Base-by-base conservation (phyloP, 257 asterid species). In the Haberlea rhodopensis region DNA sequence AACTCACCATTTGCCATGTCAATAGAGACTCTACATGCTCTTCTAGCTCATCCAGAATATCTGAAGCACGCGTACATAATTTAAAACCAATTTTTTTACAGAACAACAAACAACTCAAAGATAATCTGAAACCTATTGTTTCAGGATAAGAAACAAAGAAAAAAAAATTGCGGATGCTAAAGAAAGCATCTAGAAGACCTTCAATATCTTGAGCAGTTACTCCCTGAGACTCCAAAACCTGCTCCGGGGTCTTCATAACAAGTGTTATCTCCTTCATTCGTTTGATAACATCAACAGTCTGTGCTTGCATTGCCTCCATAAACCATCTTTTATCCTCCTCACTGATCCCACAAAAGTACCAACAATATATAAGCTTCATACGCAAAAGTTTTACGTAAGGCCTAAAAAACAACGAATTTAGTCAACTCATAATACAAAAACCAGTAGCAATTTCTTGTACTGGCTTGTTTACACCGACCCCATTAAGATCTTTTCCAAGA, bases 1-100 rank as follows among this genome's bases (percentile, higher is more conserved):
- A 67, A 77, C 97, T 80, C 66, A 94, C 99, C 99, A 74, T 94
- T 87, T 28, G 99, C 99, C 83, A 81, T 81, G 74, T 94, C 99
- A 52, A 94, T 87, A 4, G n/a, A n/a, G 90, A 82, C 70, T 90
- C 97, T 1, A 94, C 99, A 53, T 94, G 99, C 49, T 94, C 97
- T 72, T 94, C 92, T 8, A 90, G 83, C 86, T 94, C 99, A 79
- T 94, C 95, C 84, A 89, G 63, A 87, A 94, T 72, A 75, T 72
- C 97, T 90, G 80, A 62, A 68, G 22, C 54, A 72, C 2, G 19
- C 15, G 22, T 49, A 24, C 20, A 32, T 8, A 7, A 9, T 5
- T 8, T 62, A 22, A 64, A 56, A 56, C 27, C 53, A 53, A 13
- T n/a, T 46, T 22, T 53, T 27, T 54, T 31, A 26, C 8, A 6